phyloP scores from a whole-genome alignment of 148 eudicot genomes.

The Pouteria glomerata region DNA sequence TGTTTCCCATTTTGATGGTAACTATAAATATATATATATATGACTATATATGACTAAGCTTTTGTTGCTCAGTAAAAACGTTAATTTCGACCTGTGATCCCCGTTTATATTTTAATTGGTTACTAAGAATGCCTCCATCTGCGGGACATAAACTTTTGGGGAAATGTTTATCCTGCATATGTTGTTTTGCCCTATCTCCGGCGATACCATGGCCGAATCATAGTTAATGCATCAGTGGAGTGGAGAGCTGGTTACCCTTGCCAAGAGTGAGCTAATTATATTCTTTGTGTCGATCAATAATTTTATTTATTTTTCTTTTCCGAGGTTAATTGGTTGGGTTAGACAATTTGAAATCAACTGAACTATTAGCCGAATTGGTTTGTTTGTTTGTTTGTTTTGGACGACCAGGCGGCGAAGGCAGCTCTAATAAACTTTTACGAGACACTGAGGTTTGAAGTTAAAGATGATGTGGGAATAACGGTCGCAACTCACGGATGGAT shows the following conservation, averaged over 20 bases:
- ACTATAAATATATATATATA: background rate
- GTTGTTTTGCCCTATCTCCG: conserved; percentile 76
- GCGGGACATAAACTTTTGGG: conserved; percentile 96
- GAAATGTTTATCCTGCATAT: conserved; percentile 88
- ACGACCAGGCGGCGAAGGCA: conserved; percentile 78
- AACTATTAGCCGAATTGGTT: no score
- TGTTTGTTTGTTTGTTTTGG: background rate
- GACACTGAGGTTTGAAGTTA: conserved; percentile 76
- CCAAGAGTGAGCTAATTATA: conserved; percentile 93
- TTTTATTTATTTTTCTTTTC: no score
- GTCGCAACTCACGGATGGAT: conserved; percentile 95
- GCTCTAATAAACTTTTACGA: conserved; percentile 92
- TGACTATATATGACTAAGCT: no score
- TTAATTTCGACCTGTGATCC: background rate
- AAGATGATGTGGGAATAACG: conserved; percentile 73
- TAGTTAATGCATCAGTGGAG: conserved; percentile 87
- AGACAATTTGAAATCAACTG: no score
- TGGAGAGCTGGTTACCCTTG: conserved; percentile 91
- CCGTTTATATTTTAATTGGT: background rate
- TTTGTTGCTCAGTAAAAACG: background rate
- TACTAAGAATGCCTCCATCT: background rate
- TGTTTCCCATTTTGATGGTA: conserved; percentile 84
- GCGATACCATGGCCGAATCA: conserved; percentile 55
- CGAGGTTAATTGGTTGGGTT: no score
- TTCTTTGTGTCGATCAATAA: no score